Conservation (phyloP, 495 filamentous ascomycete genomes). For the Penicillium coprophilum region DNA sequence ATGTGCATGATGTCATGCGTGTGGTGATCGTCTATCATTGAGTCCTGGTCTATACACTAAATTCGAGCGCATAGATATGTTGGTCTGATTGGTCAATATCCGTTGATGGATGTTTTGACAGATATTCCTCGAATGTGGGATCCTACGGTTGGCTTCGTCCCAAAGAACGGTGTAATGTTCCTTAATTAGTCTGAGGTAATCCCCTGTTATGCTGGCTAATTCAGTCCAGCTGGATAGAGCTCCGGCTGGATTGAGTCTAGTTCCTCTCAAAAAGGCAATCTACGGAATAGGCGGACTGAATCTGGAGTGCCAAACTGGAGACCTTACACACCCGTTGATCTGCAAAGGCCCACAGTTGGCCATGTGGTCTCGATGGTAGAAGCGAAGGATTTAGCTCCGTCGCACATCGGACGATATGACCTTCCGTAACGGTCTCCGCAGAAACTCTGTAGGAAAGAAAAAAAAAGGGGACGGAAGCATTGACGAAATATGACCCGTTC, state of each 20-base stretch:
- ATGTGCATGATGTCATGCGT: slow-evolving; percentile 7
- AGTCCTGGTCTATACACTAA: neutral
- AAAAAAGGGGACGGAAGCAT: slow-evolving; percentile 3
- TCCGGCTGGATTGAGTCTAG: neutral
- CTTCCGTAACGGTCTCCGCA: neutral
- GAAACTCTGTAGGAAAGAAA: neutral
- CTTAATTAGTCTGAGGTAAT: slow-evolving; percentile 2
- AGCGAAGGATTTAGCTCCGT: neutral
- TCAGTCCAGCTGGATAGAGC: too few species aligned
- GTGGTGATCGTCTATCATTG: neutral
- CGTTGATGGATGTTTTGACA: too few species aligned
- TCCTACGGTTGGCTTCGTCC: too few species aligned
- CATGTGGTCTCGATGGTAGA: neutral
- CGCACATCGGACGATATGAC: slow-evolving; percentile 1
- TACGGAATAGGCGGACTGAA: too few species aligned
- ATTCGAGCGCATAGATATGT: neutral
- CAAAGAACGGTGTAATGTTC: slow-evolving; percentile 5
- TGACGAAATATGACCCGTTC: too few species aligned
- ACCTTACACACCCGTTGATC: slow-evolving; percentile 1
- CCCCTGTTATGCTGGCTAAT: too few species aligned
- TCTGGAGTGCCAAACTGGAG: neutral
- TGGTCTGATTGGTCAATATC: neutral
- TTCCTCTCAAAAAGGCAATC: neutral
- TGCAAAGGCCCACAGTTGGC: neutral
- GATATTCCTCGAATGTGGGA: neutral